Evolutionary conservation across 176 grass and related monocot genomes (phyloP).

Genomic region (Eremochloa ophiuroides): DNA sequence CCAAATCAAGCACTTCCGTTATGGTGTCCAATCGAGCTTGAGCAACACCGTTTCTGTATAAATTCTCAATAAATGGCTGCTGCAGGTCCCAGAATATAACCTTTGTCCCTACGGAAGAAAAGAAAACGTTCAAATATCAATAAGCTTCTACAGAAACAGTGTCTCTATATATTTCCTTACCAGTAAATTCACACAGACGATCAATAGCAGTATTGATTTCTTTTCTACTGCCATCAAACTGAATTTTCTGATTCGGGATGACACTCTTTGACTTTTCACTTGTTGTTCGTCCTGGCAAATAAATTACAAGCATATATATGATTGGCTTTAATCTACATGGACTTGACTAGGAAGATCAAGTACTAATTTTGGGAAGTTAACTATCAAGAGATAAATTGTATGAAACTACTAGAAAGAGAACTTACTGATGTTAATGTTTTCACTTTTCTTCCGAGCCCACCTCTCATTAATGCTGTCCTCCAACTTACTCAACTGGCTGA

Average conservation of each 20-base stretch:
- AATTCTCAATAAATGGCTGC: slow-evolving; percentile 81
- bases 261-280: slow-evolving; percentile 61
- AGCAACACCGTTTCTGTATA: slow-evolving; percentile 71
- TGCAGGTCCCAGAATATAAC: slow-evolving; percentile 98
- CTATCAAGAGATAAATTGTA: slow-evolving; percentile 24
- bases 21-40: slow-evolving; percentile 72
- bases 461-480: slow-evolving; percentile 97
- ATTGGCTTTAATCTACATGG: slow-evolving; percentile 8
- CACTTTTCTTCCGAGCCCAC: slow-evolving; percentile 73
- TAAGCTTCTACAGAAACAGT: slow-evolving; percentile 10
- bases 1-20: slow-evolving; percentile 80
- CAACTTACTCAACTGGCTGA: slow-evolving; percentile 84
- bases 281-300: slow-evolving; percentile 59
- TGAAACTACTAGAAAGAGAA: slow-evolving; percentile 14
- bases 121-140: slow-evolving; percentile 24
- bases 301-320: slow-evolving; percentile 22
- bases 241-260: slow-evolving; percentile 61
- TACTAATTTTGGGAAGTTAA: no score
- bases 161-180: slow-evolving; percentile 38
- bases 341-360: background rate
- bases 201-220: slow-evolving; percentile 95
- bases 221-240: slow-evolving; percentile 92
- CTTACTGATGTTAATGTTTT: slow-evolving; percentile 72
- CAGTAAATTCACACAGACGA: slow-evolving; percentile 84
- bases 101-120: slow-evolving; percentile 66